These are phyloP conservation scores for Cicer bijugum DNA, from an alignment of 306 rosid species.

Conservation along the genomic window DNA sequence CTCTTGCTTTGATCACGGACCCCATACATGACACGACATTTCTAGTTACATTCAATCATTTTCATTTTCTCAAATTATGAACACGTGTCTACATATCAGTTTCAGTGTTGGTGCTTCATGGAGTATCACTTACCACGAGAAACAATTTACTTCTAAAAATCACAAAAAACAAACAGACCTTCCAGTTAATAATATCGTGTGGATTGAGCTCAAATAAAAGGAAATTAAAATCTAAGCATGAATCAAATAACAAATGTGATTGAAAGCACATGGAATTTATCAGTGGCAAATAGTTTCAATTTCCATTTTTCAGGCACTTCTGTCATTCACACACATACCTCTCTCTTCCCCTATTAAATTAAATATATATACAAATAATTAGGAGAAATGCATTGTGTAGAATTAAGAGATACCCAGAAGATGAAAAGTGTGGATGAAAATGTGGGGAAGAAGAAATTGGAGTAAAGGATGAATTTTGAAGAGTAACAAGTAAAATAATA, in stretches of 20 bases:
- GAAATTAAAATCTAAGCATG: background rate
- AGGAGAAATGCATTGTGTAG: background rate
- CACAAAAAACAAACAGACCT: slow-evolving; percentile 17
- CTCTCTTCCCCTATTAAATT: background rate
- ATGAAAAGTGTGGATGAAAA: slow-evolving; percentile 6
- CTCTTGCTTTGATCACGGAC: background rate
- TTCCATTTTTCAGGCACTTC: background rate
- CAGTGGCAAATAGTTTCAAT: slow-evolving; percentile 26
- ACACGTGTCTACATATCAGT: background rate
- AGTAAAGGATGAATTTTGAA: slow-evolving; percentile 29
- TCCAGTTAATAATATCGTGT: slow-evolving; percentile 16
- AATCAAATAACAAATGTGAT: slow-evolving; percentile 36
- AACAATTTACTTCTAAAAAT: slow-evolving; percentile 25
- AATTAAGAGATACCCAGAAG: slow-evolving; percentile 41
- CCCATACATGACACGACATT: background rate
- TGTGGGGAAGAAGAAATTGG: background rate
- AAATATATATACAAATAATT: background rate
- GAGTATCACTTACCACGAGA: slow-evolving; percentile 8
- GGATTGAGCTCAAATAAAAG: slow-evolving; percentile 7
- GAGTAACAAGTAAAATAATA: background rate
- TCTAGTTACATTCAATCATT: background rate
- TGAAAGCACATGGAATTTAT: slow-evolving; percentile 4
- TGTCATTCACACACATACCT: background rate
- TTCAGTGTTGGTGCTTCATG: background rate
- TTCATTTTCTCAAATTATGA: background rate